Evolutionary conservation across 2,329 filamentous ascomycete species (phyloP).

Genomic region (Penicillium sp.): DNA sequence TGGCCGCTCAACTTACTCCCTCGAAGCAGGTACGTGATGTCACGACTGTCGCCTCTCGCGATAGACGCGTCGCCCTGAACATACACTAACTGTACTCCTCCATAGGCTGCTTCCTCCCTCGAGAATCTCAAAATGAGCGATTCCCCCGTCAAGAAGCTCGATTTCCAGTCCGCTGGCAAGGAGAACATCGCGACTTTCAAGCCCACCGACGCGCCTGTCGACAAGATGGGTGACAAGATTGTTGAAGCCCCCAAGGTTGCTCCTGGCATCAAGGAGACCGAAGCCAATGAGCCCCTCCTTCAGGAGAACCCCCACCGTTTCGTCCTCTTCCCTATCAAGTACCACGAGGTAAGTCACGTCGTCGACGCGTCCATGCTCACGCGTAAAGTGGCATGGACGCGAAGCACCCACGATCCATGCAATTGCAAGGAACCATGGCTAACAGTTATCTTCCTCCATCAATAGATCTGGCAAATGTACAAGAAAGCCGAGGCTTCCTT

Average conservation of each 20-base stretch:
- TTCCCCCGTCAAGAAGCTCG: slow-evolving; percentile 85
- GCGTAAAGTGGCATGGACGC: slow-evolving; percentile 62
- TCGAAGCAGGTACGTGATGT: slow-evolving; percentile 66
- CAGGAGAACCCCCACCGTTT: slow-evolving; percentile 96
- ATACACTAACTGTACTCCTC: slow-evolving; percentile 36
- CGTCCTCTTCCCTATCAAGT: slow-evolving; percentile 98
- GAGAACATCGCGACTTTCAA: slow-evolving; percentile 66
- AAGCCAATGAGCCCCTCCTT: slow-evolving; percentile 84
- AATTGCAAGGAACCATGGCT: slow-evolving; percentile 6
- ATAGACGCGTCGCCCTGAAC: slow-evolving; percentile 32
- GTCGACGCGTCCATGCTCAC: slow-evolving; percentile 53
- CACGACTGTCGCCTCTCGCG: slow-evolving; percentile 32
- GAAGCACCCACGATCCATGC: slow-evolving; percentile 5
- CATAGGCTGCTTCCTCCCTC: slow-evolving; percentile 79
- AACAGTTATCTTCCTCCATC: slow-evolving; percentile 6
- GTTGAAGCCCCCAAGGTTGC: slow-evolving; percentile 44
- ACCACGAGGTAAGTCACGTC: slow-evolving; percentile 83
- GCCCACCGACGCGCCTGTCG: slow-evolving; percentile 53
- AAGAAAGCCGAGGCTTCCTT: slow-evolving; percentile 99
- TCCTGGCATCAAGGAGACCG: slow-evolving; percentile 61
- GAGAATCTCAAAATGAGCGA: slow-evolving; percentile 85
- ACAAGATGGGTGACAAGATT: slow-evolving; percentile 53
- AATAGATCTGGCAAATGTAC: slow-evolving; percentile 99
- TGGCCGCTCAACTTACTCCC: slow-evolving; percentile 74
- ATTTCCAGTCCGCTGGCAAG: slow-evolving; percentile 72